Conservation (phyloP, 257 asterid genomes). For the Fraxinus quadrangulata region DNA sequence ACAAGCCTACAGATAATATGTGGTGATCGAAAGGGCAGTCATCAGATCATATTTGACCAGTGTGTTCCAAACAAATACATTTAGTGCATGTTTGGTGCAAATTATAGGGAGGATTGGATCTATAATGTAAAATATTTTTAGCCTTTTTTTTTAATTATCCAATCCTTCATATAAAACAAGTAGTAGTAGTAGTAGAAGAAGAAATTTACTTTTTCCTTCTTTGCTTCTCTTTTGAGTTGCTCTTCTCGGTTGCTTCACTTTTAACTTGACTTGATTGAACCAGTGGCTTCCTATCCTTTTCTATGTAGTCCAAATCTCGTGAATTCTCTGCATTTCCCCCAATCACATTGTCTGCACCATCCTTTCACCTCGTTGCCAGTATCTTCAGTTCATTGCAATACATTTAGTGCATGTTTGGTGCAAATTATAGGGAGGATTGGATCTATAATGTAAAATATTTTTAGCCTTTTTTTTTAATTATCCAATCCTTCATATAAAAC, state of each 20-base stretch:
- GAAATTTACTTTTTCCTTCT: constrained; percentile 63
- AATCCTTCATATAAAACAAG: background rate
- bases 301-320: constrained; percentile 35
- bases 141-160: too few species aligned
- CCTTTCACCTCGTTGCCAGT: constrained; percentile 58
- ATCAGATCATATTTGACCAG: too few species aligned
- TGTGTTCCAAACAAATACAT: too few species aligned
- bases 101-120: too few species aligned
- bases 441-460: too few species aligned
- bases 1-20: background rate
- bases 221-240: constrained; percentile 53
- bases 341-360: constrained; percentile 26
- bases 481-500: background rate
- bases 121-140: too few species aligned
- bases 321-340: constrained; percentile 20
- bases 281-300: constrained; percentile 76
- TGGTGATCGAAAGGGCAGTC: background rate
- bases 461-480: too few species aligned
- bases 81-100: too few species aligned
- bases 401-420: too few species aligned
- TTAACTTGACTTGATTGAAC: constrained; percentile 49
- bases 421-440: too few species aligned
- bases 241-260: constrained; percentile 38
- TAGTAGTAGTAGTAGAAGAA: background rate
- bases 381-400: constrained; percentile 72